Evolutionary conservation across 176 grass and related monocot species (phyloP).

Genomic region (Musa itinerans): DNA sequence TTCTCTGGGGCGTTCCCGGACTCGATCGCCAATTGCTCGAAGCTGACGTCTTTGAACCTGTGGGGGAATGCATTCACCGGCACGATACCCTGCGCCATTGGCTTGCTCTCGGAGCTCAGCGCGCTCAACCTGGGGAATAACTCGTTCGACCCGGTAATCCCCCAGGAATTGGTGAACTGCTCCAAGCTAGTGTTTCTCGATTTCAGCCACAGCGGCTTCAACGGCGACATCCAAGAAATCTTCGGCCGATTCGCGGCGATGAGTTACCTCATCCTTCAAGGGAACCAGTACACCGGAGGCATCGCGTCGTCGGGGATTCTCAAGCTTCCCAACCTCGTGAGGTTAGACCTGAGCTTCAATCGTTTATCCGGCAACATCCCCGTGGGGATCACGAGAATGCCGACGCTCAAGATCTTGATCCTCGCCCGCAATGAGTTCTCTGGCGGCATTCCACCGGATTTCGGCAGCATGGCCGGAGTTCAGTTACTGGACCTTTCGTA

Average conservation of each 20-base stretch:
- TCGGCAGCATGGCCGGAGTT: conserved; percentile 41
- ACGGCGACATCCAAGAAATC: conserved; percentile 59
- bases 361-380: conserved; percentile 47
- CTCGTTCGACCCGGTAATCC: conserved; percentile 37
- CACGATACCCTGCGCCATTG: conserved; percentile 44
- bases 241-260: conserved; percentile 44
- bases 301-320: conserved; percentile 68
- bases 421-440: conserved; percentile 57
- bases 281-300: conserved; percentile 58
- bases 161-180: conserved; percentile 49
- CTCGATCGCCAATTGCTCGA: conserved; percentile 46
- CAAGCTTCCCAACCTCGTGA: conserved; percentile 32
- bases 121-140: conserved; percentile 57
- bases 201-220: conserved; percentile 48
- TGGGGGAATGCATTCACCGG: conserved; percentile 55
- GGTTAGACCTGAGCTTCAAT: conserved; percentile 77
- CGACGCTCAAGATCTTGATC: conserved; percentile 52
- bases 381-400: conserved; percentile 37
- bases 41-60: conserved; percentile 40
- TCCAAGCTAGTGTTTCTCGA: conserved; percentile 51
- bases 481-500: conserved; percentile 68
- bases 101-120: conserved; percentile 32
- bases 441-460: conserved; percentile 39
- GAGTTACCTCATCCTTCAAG: conserved; percentile 45
- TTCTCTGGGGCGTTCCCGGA: conserved; percentile 42